Evolutionary conservation across 1,284 basidiomycete genomes (phyloP).

Genomic region (Malassezia pachydermatis): DNA sequence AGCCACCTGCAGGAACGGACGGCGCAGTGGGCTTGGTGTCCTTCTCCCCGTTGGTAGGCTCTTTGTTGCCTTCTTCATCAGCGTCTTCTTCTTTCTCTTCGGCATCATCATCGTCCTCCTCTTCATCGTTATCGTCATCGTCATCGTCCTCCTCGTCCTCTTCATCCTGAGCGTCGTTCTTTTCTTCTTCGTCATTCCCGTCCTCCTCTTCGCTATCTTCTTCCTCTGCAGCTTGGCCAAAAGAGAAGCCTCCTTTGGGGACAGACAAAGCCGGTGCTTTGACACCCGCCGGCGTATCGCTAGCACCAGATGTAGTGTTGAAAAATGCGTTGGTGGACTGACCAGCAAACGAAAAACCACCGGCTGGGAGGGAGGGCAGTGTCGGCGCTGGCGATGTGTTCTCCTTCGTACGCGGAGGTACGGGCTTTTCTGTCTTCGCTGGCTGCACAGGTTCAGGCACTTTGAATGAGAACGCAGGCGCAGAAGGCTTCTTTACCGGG

Average conservation of each 20-base stretch:
- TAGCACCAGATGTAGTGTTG: not conserved
- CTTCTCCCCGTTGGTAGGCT: not conserved
- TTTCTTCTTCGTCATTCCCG: not conserved
- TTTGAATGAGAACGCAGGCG: not conserved
- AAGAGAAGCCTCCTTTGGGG: conserved; percentile 15
- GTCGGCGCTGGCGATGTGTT: not conserved
- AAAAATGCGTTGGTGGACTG: not conserved
- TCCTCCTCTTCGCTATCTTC: not conserved
- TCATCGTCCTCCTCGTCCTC: not conserved
- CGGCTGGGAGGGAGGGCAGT: not conserved
- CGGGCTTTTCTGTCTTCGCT: not conserved
- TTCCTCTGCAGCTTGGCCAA: conserved; percentile 5
- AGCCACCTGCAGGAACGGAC: conserved; percentile 5
- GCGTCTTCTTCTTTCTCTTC: not conserved
- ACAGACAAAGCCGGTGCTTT: conserved; percentile 11
- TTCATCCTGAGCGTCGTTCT: not conserved
- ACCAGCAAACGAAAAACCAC: conserved; percentile 14
- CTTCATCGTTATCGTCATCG: not conserved
- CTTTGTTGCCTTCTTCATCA: no score
- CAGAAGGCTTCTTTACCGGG: no score
- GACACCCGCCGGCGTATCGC: not conserved
- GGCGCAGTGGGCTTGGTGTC: not conserved
- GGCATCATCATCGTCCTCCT: not conserved
- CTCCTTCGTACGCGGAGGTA: not conserved
- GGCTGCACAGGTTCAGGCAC: not conserved